Evolutionary conservation across 805 yeast species (phyloP).

Genomic region (Nematodospora valgi): DNA sequence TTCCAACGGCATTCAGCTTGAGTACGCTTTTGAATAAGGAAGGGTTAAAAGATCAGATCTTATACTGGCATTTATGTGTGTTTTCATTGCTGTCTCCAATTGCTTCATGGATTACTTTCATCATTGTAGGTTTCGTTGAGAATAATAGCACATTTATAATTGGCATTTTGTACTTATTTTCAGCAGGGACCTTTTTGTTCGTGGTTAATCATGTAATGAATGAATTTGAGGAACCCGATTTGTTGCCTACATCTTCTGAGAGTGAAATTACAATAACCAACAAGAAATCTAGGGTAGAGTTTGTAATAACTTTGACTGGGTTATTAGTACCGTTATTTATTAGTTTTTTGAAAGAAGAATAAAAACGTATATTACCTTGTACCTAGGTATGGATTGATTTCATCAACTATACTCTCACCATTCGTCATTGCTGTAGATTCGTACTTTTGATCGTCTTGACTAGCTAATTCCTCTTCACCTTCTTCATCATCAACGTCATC

Average conservation of each 20-base stretch:
- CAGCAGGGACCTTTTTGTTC: conserved; percentile 71
- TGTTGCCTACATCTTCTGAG: conserved; percentile 1
- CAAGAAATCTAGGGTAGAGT: conserved; percentile 12
- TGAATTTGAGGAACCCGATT: conserved; percentile 18
- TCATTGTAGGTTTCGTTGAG: conserved; percentile 21
- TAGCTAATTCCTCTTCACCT: conserved; percentile 3
- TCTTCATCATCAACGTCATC: not conserved
- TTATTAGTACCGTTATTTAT: conserved; percentile 25
- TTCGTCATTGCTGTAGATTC: conserved; percentile 6
- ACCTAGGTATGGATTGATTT: conserved; percentile 3
- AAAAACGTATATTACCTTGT: conserved; percentile 1
- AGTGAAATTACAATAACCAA: not conserved
- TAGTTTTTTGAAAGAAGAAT: conserved; percentile 18
- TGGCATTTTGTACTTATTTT: conserved; percentile 56
- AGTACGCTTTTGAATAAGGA: conserved; percentile 48
- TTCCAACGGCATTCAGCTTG: conserved; percentile 73
- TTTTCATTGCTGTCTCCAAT: conserved; percentile 64
- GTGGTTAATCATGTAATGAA: conserved; percentile 65
- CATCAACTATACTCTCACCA: conserved; percentile 1
- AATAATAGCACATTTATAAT: conserved; percentile 34
- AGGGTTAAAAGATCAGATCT: conserved; percentile 25
- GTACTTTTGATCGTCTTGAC: conserved; percentile 1
- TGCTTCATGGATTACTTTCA: conserved; percentile 50
- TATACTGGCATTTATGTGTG: conserved; percentile 45
- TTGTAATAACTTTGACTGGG: conserved; percentile 19